These are phyloP conservation scores for Trichoderma cornu-damae DNA, from an alignment of 2,329 filamentous ascomycete species.

Conservation along the genomic window DNA sequence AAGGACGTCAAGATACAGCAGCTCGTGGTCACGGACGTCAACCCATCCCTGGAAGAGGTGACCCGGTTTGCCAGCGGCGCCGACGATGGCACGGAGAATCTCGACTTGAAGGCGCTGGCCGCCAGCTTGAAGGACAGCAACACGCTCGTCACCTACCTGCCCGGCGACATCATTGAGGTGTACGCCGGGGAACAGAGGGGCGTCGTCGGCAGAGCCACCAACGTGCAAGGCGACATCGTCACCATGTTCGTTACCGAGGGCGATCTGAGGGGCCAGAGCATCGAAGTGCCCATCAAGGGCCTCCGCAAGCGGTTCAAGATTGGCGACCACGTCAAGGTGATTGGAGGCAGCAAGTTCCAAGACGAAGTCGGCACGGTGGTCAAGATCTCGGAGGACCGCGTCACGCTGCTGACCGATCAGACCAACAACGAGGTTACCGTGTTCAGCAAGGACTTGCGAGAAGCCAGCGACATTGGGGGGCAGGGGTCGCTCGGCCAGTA, in stretches of 20 bases:
- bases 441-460: conserved; percentile 92
- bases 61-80: conserved; percentile 86
- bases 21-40: conserved; percentile 81
- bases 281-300: conserved; percentile 88
- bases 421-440: conserved; percentile 92
- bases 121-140: conserved; percentile 83
- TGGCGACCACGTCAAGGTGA: conserved; percentile 98
- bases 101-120: conserved; percentile 86
- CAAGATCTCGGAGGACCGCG: conserved; percentile 83
- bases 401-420: conserved; percentile 89
- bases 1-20: conserved; percentile 90
- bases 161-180: conserved; percentile 94
- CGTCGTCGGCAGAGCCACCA: conserved; percentile 76
- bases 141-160: conserved; percentile 76
- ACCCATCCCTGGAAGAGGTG: conserved; percentile 89
- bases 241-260: conserved; percentile 81
- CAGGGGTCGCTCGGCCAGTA: conserved; percentile 82
- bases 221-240: conserved; percentile 87
- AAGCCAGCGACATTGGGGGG: conserved; percentile 86
- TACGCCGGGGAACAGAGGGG: conserved; percentile 94
- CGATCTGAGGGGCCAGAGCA: conserved; percentile 71
- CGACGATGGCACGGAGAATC: conserved; percentile 87
- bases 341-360: conserved; percentile 87
- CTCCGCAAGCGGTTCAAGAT: conserved; percentile 87
- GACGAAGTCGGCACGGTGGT: conserved; percentile 98